Evolutionary conservation across 768 basidiomycete genomes (phyloP).

Genomic region (Kwoniella botswanensis): DNA sequence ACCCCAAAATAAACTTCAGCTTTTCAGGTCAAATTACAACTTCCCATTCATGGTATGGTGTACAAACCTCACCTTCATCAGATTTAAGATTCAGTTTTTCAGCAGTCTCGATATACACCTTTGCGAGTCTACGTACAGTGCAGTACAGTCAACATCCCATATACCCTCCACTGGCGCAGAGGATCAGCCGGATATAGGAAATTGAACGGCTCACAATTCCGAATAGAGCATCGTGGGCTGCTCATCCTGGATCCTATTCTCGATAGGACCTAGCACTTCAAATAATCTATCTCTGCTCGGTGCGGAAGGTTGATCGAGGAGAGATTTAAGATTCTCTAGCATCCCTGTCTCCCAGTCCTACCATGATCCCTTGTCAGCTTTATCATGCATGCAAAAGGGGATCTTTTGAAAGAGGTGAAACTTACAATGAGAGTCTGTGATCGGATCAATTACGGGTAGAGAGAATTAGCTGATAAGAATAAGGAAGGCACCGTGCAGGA

Average conservation of each 20-base stretch:
- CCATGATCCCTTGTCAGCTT: neutral
- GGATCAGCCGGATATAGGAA: neutral
- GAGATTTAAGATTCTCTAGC: constrained; percentile 22
- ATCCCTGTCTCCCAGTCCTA: constrained; percentile 41
- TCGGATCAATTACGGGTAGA: neutral
- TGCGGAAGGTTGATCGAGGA: constrained; percentile 32
- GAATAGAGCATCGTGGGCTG: constrained; percentile 31
- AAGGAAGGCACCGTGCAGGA: neutral
- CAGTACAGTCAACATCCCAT: neutral
- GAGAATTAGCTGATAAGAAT: neutral
- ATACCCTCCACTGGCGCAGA: no score
- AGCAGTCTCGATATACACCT: constrained; percentile 20
- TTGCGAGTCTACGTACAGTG: constrained; percentile 14
- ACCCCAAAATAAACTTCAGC: no score
- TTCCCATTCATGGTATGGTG: no score
- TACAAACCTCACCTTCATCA: constrained; percentile 23
- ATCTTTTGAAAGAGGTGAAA: neutral
- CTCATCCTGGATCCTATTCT: constrained; percentile 28
- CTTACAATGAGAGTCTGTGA: constrained; percentile 38
- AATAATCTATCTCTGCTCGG: constrained; percentile 27
- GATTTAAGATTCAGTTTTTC: constrained; percentile 20
- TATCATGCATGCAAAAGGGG: neutral
- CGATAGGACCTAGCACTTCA: constrained; percentile 16
- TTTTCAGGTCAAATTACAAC: no score
- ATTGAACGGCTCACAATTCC: constrained; percentile 29